A percentile compares a stretch with the other conserved stretches of the same genome.
Conservation (phyloP, 495 filamentous ascomycete species). For the Xanthoparmelia taractica region DNA sequence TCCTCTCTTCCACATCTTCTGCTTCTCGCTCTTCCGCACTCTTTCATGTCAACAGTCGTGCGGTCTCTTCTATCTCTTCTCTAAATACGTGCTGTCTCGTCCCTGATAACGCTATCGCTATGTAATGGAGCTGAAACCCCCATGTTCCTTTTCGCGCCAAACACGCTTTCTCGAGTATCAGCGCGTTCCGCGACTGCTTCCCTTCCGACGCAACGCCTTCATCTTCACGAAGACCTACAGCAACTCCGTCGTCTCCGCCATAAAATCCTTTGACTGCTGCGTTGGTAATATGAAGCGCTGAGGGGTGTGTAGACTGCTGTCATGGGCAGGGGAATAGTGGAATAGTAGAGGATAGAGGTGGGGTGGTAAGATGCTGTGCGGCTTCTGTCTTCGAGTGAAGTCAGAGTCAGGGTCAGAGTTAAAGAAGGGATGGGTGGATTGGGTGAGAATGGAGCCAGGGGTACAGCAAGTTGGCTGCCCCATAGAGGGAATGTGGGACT, state of each 20-base stretch:
- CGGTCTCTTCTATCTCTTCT: neutral
- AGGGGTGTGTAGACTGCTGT: slow-evolving; percentile 2
- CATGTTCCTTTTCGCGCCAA: no score
- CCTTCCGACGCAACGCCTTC: slow-evolving; percentile 5
- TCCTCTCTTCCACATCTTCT: neutral
- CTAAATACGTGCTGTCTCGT: neutral
- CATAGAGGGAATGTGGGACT: neutral
- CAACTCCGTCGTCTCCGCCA: neutral
- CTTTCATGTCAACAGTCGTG: neutral
- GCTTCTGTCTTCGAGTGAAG: neutral
- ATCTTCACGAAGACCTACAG: neutral
- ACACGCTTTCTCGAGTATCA: no score
- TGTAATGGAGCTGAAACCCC: no score
- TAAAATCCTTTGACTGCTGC: neutral
- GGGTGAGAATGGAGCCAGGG: neutral
- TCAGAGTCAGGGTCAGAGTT: neutral
- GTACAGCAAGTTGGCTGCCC: neutral
- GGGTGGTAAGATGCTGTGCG: neutral
- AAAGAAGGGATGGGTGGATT: neutral
- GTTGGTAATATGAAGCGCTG: neutral
- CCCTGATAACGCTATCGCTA: neutral
- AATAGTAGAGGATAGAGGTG: neutral
- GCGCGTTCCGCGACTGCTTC: slow-evolving; percentile 7
- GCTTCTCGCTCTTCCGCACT: neutral
- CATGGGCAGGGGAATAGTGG: neutral